Evolutionary conservation across 495 filamentous ascomycete species (phyloP).

Genomic region (Annulohypoxylon nitens): DNA sequence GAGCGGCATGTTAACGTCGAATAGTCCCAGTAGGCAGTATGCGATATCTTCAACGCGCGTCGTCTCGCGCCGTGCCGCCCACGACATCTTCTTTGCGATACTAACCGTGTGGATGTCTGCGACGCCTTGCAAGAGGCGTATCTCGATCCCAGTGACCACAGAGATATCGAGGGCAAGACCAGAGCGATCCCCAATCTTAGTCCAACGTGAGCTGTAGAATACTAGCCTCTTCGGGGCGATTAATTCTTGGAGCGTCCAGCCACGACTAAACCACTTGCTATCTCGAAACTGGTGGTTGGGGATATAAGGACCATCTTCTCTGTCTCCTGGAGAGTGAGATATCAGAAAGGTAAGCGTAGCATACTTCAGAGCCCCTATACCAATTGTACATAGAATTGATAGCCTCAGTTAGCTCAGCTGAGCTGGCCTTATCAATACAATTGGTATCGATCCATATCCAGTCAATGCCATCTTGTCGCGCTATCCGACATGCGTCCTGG

Average conservation of each 20-base stretch:
- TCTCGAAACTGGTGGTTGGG: conserved; percentile 7
- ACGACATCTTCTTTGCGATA: conserved; percentile 48
- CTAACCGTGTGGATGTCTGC: conserved; percentile 33
- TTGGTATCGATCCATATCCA: conserved; percentile 54
- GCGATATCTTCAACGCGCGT: conserved; percentile 48
- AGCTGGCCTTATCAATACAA: conserved; percentile 52
- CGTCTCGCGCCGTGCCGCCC: conserved; percentile 43
- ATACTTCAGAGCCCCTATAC: conserved; percentile 46
- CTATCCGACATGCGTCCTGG: conserved; percentile 39
- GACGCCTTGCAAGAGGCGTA: conserved; percentile 30
- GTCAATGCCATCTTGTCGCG: conserved; percentile 34
- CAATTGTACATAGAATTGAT: conserved; percentile 52
- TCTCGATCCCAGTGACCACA: conserved; percentile 51
- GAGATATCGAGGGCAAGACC: conserved; percentile 45
- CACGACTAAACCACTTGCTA: conserved; percentile 55
- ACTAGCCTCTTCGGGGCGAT: conserved; percentile 49
- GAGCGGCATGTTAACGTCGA: conserved; percentile 51
- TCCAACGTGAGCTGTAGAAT: conserved; percentile 54
- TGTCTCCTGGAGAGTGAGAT: conserved; percentile 17
- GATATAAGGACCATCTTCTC: neutral
- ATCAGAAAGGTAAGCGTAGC: conserved; percentile 50
- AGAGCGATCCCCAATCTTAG: conserved; percentile 47
- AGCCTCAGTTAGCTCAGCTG: conserved; percentile 46
- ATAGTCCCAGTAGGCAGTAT: conserved; percentile 52
- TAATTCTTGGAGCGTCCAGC: conserved; percentile 60